phyloP scores from a whole-genome alignment of 768 basidiomycete species.

The Collybia sp. region DNA sequence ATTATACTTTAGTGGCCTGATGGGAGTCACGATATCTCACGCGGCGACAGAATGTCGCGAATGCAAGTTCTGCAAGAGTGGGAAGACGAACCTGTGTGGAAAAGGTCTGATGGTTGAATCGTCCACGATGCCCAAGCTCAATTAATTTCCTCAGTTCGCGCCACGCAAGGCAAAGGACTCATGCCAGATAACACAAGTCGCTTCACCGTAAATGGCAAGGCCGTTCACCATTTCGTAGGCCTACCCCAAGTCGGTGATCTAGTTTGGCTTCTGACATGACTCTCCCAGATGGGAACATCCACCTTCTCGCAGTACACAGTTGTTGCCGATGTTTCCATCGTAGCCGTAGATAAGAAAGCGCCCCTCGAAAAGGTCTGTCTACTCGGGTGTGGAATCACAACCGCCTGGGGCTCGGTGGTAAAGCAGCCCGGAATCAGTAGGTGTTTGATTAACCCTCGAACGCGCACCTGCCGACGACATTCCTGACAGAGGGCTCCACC shows the following conservation, averaged over 20 bases:
- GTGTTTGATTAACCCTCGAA: slow-evolving; percentile 17
- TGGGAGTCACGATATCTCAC: background rate
- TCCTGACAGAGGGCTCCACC: slow-evolving; percentile 61
- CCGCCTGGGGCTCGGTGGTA: slow-evolving; percentile 94
- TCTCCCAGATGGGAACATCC: slow-evolving; percentile 91
- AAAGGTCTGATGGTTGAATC: slow-evolving; percentile 46
- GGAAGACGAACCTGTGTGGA: slow-evolving; percentile 98
- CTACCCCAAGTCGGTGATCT: background rate
- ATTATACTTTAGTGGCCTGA: background rate
- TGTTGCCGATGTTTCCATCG: slow-evolving; percentile 95
- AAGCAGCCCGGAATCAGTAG: slow-evolving; percentile 85
- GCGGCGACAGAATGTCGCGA: slow-evolving; percentile 72
- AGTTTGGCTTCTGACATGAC: background rate
- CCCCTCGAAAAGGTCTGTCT: slow-evolving; percentile 96
- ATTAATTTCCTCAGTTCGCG: slow-evolving; percentile 54
- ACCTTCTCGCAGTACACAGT: slow-evolving; percentile 99
- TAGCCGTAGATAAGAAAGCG: slow-evolving; percentile 80
- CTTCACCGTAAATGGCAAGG: slow-evolving; percentile 86
- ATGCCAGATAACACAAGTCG: slow-evolving; percentile 91
- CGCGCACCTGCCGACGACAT: slow-evolving; percentile 1
- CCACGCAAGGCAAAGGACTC: slow-evolving; percentile 89
- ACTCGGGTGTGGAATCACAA: slow-evolving; percentile 94
- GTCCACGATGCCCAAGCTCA: background rate
- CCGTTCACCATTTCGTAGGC: slow-evolving; percentile 87
- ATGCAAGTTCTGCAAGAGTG: slow-evolving; percentile 98